phyloP scores from a whole-genome alignment of 2,329 filamentous ascomycete species.

The Sordariomycetes sp. region DNA sequence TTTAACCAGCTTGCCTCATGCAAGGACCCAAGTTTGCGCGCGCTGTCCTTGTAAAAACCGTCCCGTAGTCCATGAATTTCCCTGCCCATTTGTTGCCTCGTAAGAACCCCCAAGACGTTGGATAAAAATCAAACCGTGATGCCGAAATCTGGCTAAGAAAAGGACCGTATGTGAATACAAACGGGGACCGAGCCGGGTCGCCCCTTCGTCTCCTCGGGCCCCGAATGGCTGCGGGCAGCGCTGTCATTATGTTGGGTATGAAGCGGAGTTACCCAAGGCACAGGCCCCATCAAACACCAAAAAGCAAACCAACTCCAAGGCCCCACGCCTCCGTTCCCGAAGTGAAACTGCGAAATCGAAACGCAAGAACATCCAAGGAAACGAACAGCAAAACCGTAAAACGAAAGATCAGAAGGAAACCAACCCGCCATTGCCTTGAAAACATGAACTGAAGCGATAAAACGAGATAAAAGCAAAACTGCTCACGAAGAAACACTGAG shows the following conservation, averaged over 20 bases:
- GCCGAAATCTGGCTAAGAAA: slow-evolving; percentile 1
- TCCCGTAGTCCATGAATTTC: slow-evolving; percentile 3
- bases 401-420: neutral
- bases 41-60: slow-evolving; percentile 2
- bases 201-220: neutral
- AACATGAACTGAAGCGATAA: neutral
- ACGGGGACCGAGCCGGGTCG: neutral
- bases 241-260: neutral
- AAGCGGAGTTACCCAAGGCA: neutral
- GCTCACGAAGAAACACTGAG: slow-evolving; percentile 5
- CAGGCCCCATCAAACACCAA: neutral
- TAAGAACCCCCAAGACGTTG: neutral
- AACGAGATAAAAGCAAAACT: neutral
- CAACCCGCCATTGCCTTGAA: neutral
- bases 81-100: slow-evolving; percentile 2
- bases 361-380: neutral
- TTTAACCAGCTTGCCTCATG: slow-evolving; percentile 4
- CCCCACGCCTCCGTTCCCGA: neutral
- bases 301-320: slow-evolving; percentile 4
- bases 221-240: neutral
- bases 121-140: slow-evolving; percentile 1
- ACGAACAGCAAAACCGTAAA: neutral
- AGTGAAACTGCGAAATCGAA: neutral
- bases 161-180: slow-evolving; percentile 4
- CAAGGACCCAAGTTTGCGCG: slow-evolving; percentile 3